Conservation (phyloP, 345 rosid species). For the Melaleuca quinquenervia region DNA sequence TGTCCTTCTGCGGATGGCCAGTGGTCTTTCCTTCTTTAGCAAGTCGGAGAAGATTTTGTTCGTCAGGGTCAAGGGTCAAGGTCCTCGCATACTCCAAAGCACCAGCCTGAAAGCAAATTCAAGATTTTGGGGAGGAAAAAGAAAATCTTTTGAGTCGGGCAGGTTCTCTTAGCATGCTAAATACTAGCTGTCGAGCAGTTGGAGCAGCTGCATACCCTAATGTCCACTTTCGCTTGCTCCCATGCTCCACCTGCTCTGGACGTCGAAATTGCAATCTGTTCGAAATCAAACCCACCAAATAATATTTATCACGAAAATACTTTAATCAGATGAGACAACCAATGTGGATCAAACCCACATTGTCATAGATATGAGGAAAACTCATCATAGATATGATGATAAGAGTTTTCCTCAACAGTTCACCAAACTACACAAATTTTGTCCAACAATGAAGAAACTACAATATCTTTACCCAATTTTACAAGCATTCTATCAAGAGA, state of each 20-base stretch:
- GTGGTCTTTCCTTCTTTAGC: neutral
- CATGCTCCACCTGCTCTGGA: neutral
- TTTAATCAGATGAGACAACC: neutral
- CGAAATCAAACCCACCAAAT: neutral
- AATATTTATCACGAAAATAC: neutral
- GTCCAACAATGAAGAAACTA: neutral
- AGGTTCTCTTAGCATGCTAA: neutral
- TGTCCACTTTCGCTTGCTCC: conserved; percentile 3
- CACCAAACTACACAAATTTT: neutral
- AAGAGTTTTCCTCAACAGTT: neutral
- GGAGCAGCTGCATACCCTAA: neutral
- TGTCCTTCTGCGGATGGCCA: neutral
- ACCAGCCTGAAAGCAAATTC: conserved; percentile 1
- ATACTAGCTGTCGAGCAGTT: neutral
- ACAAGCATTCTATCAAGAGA: neutral
- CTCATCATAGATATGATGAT: neutral
- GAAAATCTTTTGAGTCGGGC: neutral
- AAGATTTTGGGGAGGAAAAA: too few species aligned
- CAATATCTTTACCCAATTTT: neutral
- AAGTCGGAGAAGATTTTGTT: too few species aligned
- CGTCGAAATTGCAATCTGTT: conserved; percentile 1
- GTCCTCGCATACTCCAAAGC: neutral
- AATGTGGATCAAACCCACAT: neutral
- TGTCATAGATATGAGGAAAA: too few species aligned
- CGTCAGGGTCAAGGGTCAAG: too few species aligned